Evolutionary conservation across 2,329 filamentous ascomycete genomes (phyloP).

Genomic region (Arthrobotrys conoides): DNA sequence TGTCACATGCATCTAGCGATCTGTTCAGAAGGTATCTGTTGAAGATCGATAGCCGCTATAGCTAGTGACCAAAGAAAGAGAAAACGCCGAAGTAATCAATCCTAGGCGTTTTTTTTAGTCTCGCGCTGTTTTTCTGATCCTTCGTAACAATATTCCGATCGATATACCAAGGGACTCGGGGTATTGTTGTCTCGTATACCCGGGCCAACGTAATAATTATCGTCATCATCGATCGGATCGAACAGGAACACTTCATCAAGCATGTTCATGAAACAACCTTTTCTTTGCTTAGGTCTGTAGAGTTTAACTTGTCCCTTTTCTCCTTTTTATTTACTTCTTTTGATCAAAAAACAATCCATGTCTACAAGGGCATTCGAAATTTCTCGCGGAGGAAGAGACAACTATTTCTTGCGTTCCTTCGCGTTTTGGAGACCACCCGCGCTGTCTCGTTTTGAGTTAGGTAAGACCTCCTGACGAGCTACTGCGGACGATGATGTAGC

Average conservation of each 20-base stretch:
- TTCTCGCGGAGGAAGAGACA: background rate
- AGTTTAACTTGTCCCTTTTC: too few species aligned
- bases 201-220: background rate
- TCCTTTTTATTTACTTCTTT: background rate
- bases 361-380: background rate
- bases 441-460: conserved; percentile 34
- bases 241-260: background rate
- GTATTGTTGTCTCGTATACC: background rate
- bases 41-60: background rate
- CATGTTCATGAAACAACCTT: background rate
- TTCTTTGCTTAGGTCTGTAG: too few species aligned
- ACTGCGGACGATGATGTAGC: background rate
- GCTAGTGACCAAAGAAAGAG: background rate
- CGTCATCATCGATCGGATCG: background rate
- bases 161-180: background rate
- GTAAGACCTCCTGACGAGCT: background rate
- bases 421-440: background rate
- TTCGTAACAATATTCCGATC: background rate
- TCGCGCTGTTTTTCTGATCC: background rate
- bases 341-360: background rate
- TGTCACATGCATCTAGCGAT: background rate
- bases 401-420: background rate
- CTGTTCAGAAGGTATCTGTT: too few species aligned
- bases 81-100: background rate
- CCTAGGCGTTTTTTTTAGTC: background rate